phyloP scores from a whole-genome alignment of 2,329 filamentous ascomycete species.

The Exserohilum turcica region DNA sequence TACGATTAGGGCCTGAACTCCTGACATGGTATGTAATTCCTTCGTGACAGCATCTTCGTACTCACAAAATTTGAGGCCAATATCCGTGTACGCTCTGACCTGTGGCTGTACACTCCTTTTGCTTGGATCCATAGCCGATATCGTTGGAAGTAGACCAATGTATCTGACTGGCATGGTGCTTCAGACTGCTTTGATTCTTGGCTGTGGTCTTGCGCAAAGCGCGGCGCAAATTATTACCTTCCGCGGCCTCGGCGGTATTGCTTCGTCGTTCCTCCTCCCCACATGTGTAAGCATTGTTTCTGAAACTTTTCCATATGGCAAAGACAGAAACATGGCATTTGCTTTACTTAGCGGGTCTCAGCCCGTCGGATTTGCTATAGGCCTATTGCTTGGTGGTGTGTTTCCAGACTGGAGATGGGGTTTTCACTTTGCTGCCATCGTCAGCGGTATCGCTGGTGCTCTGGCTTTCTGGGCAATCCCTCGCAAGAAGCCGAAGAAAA shows the following conservation, averaged over 20 bases:
- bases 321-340: constrained; percentile 58
- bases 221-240: constrained; percentile 54
- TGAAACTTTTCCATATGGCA: constrained; percentile 53
- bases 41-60: not conserved
- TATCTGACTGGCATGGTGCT: constrained; percentile 55
- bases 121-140: constrained; percentile 58
- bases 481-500: constrained; percentile 30
- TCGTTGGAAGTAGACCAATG: constrained; percentile 55
- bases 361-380: constrained; percentile 58
- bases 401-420: constrained; percentile 59
- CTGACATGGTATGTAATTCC: constrained; percentile 32
- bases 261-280: constrained; percentile 56
- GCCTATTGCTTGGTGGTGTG: constrained; percentile 58
- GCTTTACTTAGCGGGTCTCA: constrained; percentile 57
- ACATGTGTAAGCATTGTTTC: constrained; percentile 58
- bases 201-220: constrained; percentile 48
- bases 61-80: constrained; percentile 34
- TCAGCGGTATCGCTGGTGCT: constrained; percentile 50
- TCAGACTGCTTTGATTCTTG: constrained; percentile 53
- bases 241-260: constrained; percentile 54
- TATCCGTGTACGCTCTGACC: constrained; percentile 50
- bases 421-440: constrained; percentile 55
- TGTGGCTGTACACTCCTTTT: constrained; percentile 58
- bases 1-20: constrained; percentile 30
- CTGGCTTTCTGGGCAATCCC: constrained; percentile 49